Percentiles rank a stretch among this genome's conserved stretches.
Conservation (phyloP, 768 basidiomycete species). For the Imleria badia region DNA sequence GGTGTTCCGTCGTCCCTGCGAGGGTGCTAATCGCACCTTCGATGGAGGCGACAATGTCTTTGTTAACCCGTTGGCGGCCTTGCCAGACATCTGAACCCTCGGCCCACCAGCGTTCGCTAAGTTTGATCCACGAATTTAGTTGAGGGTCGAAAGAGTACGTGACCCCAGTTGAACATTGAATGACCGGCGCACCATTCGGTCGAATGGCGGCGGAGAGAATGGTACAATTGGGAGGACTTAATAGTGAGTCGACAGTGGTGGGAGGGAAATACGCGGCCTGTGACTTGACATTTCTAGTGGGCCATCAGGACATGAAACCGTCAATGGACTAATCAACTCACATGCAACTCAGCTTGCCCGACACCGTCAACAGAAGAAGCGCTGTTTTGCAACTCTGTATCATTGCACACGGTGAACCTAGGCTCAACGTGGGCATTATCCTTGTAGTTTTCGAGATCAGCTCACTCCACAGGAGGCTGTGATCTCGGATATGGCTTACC, state of each 20-base stretch:
- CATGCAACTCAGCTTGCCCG: conserved; percentile 77
- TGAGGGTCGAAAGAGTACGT: conserved; percentile 76
- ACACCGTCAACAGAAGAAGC: conserved; percentile 70
- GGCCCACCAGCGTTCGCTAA: conserved; percentile 84
- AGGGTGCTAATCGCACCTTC: conserved; percentile 56
- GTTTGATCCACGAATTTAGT: conserved; percentile 67
- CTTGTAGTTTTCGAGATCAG: conserved; percentile 40
- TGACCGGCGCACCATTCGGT: conserved; percentile 76
- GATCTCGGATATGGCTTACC: conserved; percentile 45
- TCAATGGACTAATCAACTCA: conserved; percentile 33
- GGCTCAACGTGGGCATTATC: conserved; percentile 69
- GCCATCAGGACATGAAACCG: conserved; percentile 5
- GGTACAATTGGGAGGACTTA: conserved; percentile 55
- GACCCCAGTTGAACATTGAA: conserved; percentile 75
- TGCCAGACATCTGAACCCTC: conserved; percentile 85
- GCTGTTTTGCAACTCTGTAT: conserved; percentile 64
- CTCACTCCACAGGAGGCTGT: not conserved
- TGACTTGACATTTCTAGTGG: conserved; percentile 73
- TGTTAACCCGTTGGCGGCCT: conserved; percentile 55
- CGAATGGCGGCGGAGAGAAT: conserved; percentile 68
- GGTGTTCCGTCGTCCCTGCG: conserved; percentile 36
- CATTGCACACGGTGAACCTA: conserved; percentile 70
- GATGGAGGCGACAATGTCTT: conserved; percentile 55
- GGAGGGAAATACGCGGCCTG: conserved; percentile 65
- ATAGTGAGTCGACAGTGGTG: conserved; percentile 57